Evolutionary conservation across 2,329 filamentous ascomycete species (phyloP).

Genomic region (Bretziella fagacearum): DNA sequence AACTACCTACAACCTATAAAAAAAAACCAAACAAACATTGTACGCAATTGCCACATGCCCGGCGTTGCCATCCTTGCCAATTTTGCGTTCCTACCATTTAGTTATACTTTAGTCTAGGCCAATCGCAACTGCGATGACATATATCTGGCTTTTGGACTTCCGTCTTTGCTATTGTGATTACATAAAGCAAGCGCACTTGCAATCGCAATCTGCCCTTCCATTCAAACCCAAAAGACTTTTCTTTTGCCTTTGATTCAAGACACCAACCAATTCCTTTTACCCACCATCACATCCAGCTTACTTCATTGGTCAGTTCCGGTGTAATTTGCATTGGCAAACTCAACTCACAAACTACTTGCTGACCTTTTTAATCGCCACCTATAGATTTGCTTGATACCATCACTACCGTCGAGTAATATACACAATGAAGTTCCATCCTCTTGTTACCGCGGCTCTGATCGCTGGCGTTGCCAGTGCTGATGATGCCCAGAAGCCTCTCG

Average conservation of each 20-base stretch:
- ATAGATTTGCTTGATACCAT: not conserved
- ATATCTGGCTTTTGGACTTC: constrained; percentile 5
- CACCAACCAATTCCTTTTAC: not conserved
- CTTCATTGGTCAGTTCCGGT: no score
- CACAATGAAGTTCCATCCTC: constrained; percentile 72
- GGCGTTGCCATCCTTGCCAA: not conserved
- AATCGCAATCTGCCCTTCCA: not conserved
- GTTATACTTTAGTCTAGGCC: not conserved
- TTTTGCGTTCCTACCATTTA: not conserved
- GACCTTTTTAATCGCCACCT: not conserved
- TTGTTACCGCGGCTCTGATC: constrained; percentile 55
- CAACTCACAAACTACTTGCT: not conserved
- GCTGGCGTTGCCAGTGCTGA: constrained; percentile 27
- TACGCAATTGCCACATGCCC: not conserved
- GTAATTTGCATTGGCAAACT: no score
- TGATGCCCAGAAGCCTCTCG: constrained; percentile 26
- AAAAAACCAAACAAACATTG: not conserved
- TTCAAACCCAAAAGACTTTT: not conserved
- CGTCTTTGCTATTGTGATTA: not conserved
- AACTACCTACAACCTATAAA: not conserved
- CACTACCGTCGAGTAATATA: constrained; percentile 12
- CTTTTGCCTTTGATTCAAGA: not conserved
- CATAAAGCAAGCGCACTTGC: not conserved
- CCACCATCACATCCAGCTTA: not conserved
- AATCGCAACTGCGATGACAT: not conserved